These are phyloP conservation scores for Nitzschia palea DNA, from an alignment of 108 stramenopile species.

Conservation along the genomic window DNA sequence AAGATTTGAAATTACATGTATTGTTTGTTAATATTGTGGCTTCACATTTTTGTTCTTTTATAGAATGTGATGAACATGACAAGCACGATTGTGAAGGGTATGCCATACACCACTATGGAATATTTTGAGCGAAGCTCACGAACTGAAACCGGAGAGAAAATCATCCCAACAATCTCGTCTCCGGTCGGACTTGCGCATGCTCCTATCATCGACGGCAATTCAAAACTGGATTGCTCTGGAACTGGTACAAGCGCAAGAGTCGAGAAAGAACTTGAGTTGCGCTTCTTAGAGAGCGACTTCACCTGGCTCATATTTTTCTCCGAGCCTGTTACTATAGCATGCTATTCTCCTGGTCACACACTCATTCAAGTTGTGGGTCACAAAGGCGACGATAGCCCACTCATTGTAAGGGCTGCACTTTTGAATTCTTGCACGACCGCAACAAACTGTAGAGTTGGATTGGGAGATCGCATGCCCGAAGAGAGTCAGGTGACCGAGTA, in stretches of 20 bases:
- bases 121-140: constrained; percentile 12
- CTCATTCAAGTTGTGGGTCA: constrained; percentile 29
- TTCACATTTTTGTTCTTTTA: constrained; percentile 1
- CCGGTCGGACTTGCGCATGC: constrained; percentile 25
- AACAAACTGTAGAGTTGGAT: constrained; percentile 51
- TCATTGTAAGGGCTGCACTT: constrained; percentile 79
- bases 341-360: constrained; percentile 40
- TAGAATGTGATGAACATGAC: constrained; percentile 54
- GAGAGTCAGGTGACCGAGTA: constrained; percentile 24
- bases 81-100: constrained; percentile 80
- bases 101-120: constrained; percentile 87
- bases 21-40: no score
- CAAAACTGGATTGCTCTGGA: constrained; percentile 12
- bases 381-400: constrained; percentile 16
- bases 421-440: constrained; percentile 82
- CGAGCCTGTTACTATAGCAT: constrained; percentile 65
- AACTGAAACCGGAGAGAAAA: not conserved
- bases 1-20: no score
- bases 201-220: constrained; percentile 29
- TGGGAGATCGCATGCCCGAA: constrained; percentile 49
- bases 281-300: constrained; percentile 71
- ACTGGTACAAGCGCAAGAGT: constrained; percentile 32
- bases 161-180: constrained; percentile 53
- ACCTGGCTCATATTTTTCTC: constrained; percentile 94
- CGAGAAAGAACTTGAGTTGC: constrained; percentile 59